Evolutionary conservation across 164 flowering plant genomes (phyloP).

Genomic region (Berberis thunbergii): DNA sequence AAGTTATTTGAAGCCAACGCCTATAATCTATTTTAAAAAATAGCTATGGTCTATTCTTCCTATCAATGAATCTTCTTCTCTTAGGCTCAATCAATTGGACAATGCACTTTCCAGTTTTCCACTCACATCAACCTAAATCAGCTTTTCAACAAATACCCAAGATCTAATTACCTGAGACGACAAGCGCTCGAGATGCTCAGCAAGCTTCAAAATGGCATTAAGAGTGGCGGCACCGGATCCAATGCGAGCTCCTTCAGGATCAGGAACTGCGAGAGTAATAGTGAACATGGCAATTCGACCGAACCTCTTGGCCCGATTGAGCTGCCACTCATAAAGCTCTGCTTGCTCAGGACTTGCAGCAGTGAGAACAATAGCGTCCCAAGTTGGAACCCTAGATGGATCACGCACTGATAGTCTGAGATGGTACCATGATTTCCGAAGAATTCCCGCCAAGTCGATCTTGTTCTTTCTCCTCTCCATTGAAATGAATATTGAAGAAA

Average conservation of each 20-base stretch:
- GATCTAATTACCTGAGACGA: too few species aligned
- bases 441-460: conserved; percentile 32
- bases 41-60: too few species aligned
- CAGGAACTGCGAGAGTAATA: conserved; percentile 86
- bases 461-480: conserved; percentile 16
- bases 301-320: conserved; percentile 70
- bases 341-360: conserved; percentile 99
- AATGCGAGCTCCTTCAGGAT: conserved; percentile 82
- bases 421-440: conserved; percentile 84
- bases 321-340: conserved; percentile 86
- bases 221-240: conserved; percentile 99
- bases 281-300: conserved; percentile 80
- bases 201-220: conserved; percentile 62
- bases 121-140: too few species aligned
- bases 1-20: too few species aligned
- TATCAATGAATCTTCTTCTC: too few species aligned
- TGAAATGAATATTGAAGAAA: too few species aligned
- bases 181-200: conserved; percentile 18
- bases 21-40: too few species aligned
- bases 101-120: too few species aligned
- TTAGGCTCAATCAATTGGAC: too few species aligned
- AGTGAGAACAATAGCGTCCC: conserved; percentile 95
- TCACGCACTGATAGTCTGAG: conserved; percentile 75
- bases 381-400: conserved; percentile 80
- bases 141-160: too few species aligned